phyloP scores from a whole-genome alignment of 2,329 filamentous ascomycete genomes.

The Dactylonectria macrodidyma region DNA sequence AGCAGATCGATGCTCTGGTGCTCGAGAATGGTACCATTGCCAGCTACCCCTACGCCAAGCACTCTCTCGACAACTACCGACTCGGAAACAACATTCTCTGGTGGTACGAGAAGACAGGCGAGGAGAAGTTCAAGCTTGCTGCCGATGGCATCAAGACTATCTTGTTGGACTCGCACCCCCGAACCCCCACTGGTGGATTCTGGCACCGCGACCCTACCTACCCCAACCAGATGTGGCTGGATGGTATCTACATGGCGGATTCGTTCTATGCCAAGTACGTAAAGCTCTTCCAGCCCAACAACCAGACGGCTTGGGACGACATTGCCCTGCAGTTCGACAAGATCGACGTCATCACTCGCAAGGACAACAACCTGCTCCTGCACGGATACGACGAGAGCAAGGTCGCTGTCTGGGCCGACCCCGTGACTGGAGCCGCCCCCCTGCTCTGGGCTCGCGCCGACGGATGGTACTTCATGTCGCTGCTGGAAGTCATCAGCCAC shows the following conservation, averaged over 20 bases:
- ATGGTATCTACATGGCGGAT: constrained; percentile 68
- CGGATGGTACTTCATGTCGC: constrained; percentile 68
- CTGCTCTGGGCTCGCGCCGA: constrained; percentile 68
- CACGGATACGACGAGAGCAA: constrained; percentile 69
- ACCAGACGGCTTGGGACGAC: constrained; percentile 61
- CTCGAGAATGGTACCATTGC: constrained; percentile 59
- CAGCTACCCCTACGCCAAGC: constrained; percentile 61
- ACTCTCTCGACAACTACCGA: constrained; percentile 68
- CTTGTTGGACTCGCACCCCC: constrained; percentile 63
- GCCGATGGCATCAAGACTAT: constrained; percentile 62
- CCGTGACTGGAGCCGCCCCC: constrained; percentile 64
- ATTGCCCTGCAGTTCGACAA: constrained; percentile 62
- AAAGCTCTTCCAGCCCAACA: constrained; percentile 53
- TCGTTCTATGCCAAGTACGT: constrained; percentile 61
- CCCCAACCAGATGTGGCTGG: constrained; percentile 71
- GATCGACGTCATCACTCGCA: constrained; percentile 59
- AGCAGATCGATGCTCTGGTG: constrained; percentile 63
- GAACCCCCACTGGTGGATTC: constrained; percentile 67
- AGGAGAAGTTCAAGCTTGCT: constrained; percentile 64
- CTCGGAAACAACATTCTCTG: constrained; percentile 67
- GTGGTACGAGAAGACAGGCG: constrained; percentile 62
- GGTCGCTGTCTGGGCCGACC: constrained; percentile 66
- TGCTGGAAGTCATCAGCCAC: constrained; percentile 65
- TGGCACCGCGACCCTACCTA: constrained; percentile 65
- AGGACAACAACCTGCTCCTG: constrained; percentile 60